A percentile compares a stretch with the other conserved stretches of the same genome.
Conservation (phyloP, 192 early-diverging fungal genomes). For the Rhizoclosmatium sp. region DNA sequence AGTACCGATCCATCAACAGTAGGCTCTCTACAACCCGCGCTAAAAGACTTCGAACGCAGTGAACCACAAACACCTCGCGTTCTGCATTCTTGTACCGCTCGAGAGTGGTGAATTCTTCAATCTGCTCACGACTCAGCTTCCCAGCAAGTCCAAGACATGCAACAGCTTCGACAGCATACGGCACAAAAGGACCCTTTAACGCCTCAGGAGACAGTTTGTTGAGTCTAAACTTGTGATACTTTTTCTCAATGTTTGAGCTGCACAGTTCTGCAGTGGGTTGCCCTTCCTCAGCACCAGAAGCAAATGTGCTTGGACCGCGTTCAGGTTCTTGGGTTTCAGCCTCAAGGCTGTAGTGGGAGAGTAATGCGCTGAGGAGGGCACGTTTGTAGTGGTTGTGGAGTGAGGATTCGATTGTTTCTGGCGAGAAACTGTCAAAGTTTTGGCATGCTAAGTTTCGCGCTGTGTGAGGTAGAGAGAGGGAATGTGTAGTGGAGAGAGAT, state of each 20-base stretch:
- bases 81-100: conserved; percentile 26
- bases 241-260: neutral
- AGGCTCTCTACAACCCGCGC: conserved; percentile 34
- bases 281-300: neutral
- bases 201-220: conserved; percentile 9
- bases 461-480: conserved; percentile 17
- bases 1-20: conserved; percentile 32
- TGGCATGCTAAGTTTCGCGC: conserved; percentile 38
- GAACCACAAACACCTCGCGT: conserved; percentile 22
- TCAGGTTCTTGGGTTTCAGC: neutral
- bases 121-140: neutral
- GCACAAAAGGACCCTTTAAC: neutral
- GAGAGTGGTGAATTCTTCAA: neutral
- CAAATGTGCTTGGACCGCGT: no score
- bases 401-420: neutral
- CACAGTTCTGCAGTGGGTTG: neutral
- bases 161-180: conserved; percentile 26
- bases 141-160: conserved; percentile 18
- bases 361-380: conserved; percentile 30
- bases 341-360: conserved; percentile 21
- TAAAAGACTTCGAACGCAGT: conserved; percentile 33
- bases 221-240: conserved; percentile 29
- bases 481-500: neutral
- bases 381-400: conserved; percentile 32
- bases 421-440: conserved; percentile 27